Evolutionary conservation across 2,329 filamentous ascomycete species (phyloP), one percentile per base, ranked within the genome.

Genomic region (Pseudogymnoascus sp.): DNA sequence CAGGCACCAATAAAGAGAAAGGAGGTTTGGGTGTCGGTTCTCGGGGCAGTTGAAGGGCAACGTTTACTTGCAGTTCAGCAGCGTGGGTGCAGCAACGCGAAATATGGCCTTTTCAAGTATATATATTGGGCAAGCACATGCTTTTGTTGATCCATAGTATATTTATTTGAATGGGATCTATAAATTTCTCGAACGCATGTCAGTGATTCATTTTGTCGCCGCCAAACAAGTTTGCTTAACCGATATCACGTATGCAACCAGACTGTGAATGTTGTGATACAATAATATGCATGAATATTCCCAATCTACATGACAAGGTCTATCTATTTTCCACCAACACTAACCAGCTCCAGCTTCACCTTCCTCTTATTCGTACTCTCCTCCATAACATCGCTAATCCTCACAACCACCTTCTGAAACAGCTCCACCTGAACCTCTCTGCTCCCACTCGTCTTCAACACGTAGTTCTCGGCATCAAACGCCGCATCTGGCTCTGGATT

Each of bases 341-440:
- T 69, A 25, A 89, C 78, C 72, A 90, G 74, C 76, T 88, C 86
- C 81, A 95, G 83, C 81, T 88, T 91, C 21, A 93, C 89, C 68
- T 90, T 93, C 68, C 95, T 86, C 87, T 97, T 99, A 63, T 95
- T 95, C n/a, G 93, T 97, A 65, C 86, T 86, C 78, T 96, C 91
- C 75, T 99, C 95, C 80, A 93, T 91, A 73, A 96, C 89, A 74
- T 97, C 96, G 70, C 87, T 90, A 67, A 99, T 92, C 73, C 88
- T 86, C 12, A 99, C 93, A 70, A 82, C 84, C 68, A 99, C 89
- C 81, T 93, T 96, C 75, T 95, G 87, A 81, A 99, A 99, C 65
- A 99, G 78, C 75, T 96, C 91, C 1, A 97, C 83, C 67, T 77
- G 82, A 68, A 87, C 65, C 67, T 81, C 76, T 60, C 81, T 77